Base-by-base conservation (phyloP, 495 filamentous ascomycete genomes). In the Penicillium steckii region DNA sequence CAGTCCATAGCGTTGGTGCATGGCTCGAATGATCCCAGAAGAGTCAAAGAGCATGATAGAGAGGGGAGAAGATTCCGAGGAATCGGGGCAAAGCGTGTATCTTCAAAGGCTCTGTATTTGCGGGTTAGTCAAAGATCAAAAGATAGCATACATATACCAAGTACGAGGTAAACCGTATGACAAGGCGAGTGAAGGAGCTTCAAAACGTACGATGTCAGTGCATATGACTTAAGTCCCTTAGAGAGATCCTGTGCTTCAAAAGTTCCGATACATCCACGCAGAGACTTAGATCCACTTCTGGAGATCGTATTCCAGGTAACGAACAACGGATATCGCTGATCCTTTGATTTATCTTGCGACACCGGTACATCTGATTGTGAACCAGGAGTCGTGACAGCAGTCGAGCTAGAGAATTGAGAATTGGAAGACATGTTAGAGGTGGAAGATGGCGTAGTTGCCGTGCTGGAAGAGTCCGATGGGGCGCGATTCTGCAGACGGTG, bases 221-320 rank as follows among this genome's bases (percentile, higher is more conserved):
- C 88, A 71, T 97, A 97, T 37, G 78, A 84, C 29, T 81, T 77
- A 24, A 98, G 73, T 2, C 91, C 94, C 3, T 78, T 61, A 19
- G 81, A 75, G 8, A 98, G 81, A 21, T 85, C 79, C 61, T 91
- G 87, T 4, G 84, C 65, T 51, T 94, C 91, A 64, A 97, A 97
- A 0, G 94, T 98, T 56, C 94, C 94, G 61, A 98, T 98, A 77
- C 94, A 98, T 25, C 94, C 94, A 41, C 94, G 88, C 13, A 98
- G 79, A 27, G 79, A 82, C 57, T 83, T 85, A 48, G 78, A 67
- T 13, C 80, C 82, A 50, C 79, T 78, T 21, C 75, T 75, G 3
- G 81, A 83, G 23, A 88, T 46, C 1, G 81, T 89, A 68, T 96
- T 95, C 94, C 95, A 98, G 0, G 94, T 97, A 12, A 98, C 88